Evolutionary conservation across 345 rosid species (phyloP).

Genomic region (Aquilaria yunnanensis): DNA sequence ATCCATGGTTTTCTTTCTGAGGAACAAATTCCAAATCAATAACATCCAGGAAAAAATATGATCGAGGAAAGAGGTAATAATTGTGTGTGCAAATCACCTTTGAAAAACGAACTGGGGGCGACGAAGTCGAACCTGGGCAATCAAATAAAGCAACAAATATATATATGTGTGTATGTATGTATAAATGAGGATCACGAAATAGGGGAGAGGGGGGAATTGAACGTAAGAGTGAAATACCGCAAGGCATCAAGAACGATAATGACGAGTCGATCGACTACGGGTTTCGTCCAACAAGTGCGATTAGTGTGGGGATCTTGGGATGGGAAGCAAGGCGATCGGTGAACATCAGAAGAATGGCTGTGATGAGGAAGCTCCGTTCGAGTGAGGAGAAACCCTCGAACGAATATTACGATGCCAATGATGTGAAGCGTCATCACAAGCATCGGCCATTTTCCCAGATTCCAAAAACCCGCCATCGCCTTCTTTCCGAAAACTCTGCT

Average conservation of each 20-base stretch:
- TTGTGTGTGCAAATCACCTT: slow-evolving; percentile 26
- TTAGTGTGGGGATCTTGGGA: slow-evolving; percentile 7
- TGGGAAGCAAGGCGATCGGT: slow-evolving; percentile 53
- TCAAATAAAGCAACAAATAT: background rate
- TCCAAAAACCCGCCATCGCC: slow-evolving; percentile 20
- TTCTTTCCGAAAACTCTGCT: background rate
- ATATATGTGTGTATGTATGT: too few species aligned
- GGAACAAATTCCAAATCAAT: background rate
- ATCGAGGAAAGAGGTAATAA: too few species aligned
- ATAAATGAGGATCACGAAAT: background rate
- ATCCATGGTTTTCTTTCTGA: slow-evolving; percentile 80
- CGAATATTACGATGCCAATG: slow-evolving; percentile 57
- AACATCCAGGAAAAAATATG: too few species aligned
- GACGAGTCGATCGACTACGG: slow-evolving; percentile 60
- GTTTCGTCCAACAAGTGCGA: slow-evolving; percentile 60
- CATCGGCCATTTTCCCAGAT: slow-evolving; percentile 21
- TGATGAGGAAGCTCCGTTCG: slow-evolving; percentile 84
- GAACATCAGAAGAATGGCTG: slow-evolving; percentile 62
- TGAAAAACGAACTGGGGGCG: slow-evolving; percentile 66
- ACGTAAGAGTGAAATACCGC: slow-evolving; percentile 23
- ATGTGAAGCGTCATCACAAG: slow-evolving; percentile 42
- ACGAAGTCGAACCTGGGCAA: slow-evolving; percentile 66
- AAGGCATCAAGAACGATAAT: slow-evolving; percentile 85
- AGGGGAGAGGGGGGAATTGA: too few species aligned
- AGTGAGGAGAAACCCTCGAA: slow-evolving; percentile 82